Evolutionary conservation across 2,329 filamentous ascomycete species (phyloP), one percentile per base, ranked within the genome.

Genomic region (Colletotrichum australisinense): DNA sequence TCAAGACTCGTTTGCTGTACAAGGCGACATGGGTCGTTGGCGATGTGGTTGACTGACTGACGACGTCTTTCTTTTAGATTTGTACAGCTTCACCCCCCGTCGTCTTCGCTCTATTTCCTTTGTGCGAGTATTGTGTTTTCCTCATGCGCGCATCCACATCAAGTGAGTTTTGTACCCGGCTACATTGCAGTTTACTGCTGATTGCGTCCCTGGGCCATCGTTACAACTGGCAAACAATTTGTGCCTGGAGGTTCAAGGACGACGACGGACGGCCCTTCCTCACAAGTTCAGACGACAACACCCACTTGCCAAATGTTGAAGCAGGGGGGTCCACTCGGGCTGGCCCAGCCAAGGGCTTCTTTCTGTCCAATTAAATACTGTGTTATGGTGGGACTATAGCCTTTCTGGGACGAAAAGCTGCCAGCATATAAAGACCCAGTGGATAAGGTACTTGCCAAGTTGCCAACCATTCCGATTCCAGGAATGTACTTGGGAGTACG

Each of bases 1-100:
- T 72, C 59, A 59, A 22, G 24, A 63, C 38, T 53, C 35, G 53
- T 22, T 58, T 42, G 52, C n/a, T 30, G 24, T 57, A 58, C 65
- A 32, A 57, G 52, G 38, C 57, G 19, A 53, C 64, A 58, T 63
- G 49, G 69, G 30, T 59, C 11, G 35, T 58, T 24, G 59, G n/a
- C 59, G 52, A 72, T 72, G 65, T 72, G 69, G 66, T 65, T 69
- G 69, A 55, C 59, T 69, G 69, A 55, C 35, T 49, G 42, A 49
- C 42, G 7, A 49, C 19, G 42, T 49, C 19, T 49, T 22, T 49
- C 11, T 35, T 12, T 35, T 35, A 5, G 8, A 7, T 49, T 22
- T 49, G 14, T 38, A 24, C 42, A 52, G 38, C n/a, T 72, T 55
- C 66, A 56, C 32, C 38, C 14, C 14, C 6, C 11, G 19, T 46